Evolutionary conservation across 2,329 filamentous ascomycete species (phyloP).

Genomic region (Didymellaceae sp.): DNA sequence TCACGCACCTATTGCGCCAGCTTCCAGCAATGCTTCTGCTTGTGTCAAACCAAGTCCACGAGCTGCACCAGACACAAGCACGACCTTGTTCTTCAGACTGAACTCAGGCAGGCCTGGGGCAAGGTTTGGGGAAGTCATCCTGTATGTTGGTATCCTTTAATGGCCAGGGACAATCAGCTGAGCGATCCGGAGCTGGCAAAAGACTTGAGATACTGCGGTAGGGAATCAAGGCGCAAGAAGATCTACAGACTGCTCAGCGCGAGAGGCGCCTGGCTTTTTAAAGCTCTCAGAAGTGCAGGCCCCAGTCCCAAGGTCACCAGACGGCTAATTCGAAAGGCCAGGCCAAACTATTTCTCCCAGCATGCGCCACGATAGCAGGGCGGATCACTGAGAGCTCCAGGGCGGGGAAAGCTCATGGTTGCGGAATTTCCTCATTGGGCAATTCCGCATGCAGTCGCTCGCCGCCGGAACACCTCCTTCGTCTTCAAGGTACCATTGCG

Average conservation of each 20-base stretch:
- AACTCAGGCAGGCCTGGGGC: slow-evolving; percentile 69
- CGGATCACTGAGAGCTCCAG: slow-evolving; percentile 5
- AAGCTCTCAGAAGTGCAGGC: not conserved
- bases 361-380: slow-evolving; percentile 9
- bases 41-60: slow-evolving; percentile 76
- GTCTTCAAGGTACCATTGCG: slow-evolving; percentile 2
- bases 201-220: slow-evolving; percentile 3
- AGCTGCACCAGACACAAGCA: slow-evolving; percentile 74
- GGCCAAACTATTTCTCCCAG: slow-evolving; percentile 2
- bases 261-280: slow-evolving; percentile 5
- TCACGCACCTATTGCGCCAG: slow-evolving; percentile 68
- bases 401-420: slow-evolving; percentile 14
- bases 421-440: slow-evolving; percentile 17
- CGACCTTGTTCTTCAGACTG: slow-evolving; percentile 72
- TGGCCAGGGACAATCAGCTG: not conserved
- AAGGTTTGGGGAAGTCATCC: slow-evolving; percentile 23
- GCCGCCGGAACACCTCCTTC: slow-evolving; percentile 12
- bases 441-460: slow-evolving; percentile 5
- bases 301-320: slow-evolving; percentile 12
- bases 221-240: not conserved
- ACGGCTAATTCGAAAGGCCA: slow-evolving; percentile 5
- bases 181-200: not conserved
- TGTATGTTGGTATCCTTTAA: not conserved
- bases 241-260: not conserved
- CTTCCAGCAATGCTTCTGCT: slow-evolving; percentile 75